A percentile compares a stretch with the other conserved stretches of the same genome.
phyloP scores from a whole-genome alignment of 768 basidiomycete genomes.

The Mycena haematopus region DNA sequence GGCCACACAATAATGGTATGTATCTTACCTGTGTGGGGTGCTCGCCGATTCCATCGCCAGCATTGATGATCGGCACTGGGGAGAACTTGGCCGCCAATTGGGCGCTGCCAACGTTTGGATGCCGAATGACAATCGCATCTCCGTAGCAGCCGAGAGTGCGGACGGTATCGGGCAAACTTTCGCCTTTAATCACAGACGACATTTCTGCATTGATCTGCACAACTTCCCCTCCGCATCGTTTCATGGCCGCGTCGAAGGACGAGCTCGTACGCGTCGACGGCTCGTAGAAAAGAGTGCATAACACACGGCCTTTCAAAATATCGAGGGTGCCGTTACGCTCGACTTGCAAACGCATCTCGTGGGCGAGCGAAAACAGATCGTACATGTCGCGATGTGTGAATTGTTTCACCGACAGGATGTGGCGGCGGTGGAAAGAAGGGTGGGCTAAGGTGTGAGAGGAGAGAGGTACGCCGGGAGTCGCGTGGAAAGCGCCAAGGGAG shows the following conservation, averaged over 20 bases:
- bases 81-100: constrained; percentile 96
- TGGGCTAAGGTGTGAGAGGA: constrained; percentile 59
- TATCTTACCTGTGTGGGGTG: constrained; percentile 90
- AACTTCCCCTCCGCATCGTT: constrained; percentile 95
- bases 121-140: constrained; percentile 93
- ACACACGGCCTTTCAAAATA: constrained; percentile 87
- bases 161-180: constrained; percentile 91
- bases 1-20: constrained; percentile 7
- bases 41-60: constrained; percentile 96
- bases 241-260: constrained; percentile 99
- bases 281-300: constrained; percentile 95
- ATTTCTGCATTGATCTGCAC: constrained; percentile 81
- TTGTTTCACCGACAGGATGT: constrained; percentile 94
- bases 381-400: constrained; percentile 90
- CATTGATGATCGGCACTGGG: constrained; percentile 94
- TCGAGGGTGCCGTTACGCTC: constrained; percentile 90
- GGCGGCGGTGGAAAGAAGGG: constrained; percentile 90
- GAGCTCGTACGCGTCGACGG: constrained; percentile 94
- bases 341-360: constrained; percentile 96
- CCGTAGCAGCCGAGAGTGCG: constrained; percentile 94
- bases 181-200: constrained; percentile 93
- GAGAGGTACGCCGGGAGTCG: constrained; percentile 45
- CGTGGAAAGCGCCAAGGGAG: constrained; percentile 34
- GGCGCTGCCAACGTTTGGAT: constrained; percentile 93
- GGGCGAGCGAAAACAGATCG: constrained; percentile 91